Base-by-base conservation (phyloP, 345 rosid genomes). In the Populus simonii region DNA sequence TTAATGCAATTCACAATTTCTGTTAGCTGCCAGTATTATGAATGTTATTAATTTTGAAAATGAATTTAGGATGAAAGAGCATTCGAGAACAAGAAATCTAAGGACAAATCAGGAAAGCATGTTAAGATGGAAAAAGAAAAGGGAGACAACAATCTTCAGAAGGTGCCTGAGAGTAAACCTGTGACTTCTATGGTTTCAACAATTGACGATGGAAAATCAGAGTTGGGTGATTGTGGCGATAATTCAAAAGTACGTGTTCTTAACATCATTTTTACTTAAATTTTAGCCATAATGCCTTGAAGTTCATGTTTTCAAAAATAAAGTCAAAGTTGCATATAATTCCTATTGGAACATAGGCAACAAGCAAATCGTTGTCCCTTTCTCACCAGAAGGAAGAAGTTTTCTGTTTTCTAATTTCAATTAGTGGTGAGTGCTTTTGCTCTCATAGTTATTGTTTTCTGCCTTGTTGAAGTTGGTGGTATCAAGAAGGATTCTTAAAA, bases 241-340 rank as follows among this genome's bases (percentile, higher is more conserved):
- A 83, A 80, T 68, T 70, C 78, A 57, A 85, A 89, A 97, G 98
- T 92, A 91, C 71, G 71, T 31, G 61, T 35, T 82, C 72, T 31
- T 29, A 41, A 43, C 35, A 53, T 12, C 35, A 47, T 77, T 59
- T 6, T 75, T 55, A 61, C 67, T 71, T 53, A 35, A 22, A 16
- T 59, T 31, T 73, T 59, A 22, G 35, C 39, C 53, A 39, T 20
- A 43, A 36, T 73, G 45, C n/a, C 36, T 31, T 27, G 8, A 27
- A 16, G 43, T 62, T 59, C 22, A 27, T 8, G 8, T 43, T 45
- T 13, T 69, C 20, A 8, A 36, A 73, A 79, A 36, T n/a, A 31
- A 33, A 25, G 79, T 25, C 39, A 43, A 73, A 38, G 62, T 68
- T 61, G 25, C 49, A 59, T 38, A 10, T 66, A 51, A 36, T n/a